A percentile compares a stretch with the other conserved stretches of the same genome.
Evolutionary conservation across 192 early-diverging fungal genomes (phyloP).

Genomic region (Mortierella alpina): DNA sequence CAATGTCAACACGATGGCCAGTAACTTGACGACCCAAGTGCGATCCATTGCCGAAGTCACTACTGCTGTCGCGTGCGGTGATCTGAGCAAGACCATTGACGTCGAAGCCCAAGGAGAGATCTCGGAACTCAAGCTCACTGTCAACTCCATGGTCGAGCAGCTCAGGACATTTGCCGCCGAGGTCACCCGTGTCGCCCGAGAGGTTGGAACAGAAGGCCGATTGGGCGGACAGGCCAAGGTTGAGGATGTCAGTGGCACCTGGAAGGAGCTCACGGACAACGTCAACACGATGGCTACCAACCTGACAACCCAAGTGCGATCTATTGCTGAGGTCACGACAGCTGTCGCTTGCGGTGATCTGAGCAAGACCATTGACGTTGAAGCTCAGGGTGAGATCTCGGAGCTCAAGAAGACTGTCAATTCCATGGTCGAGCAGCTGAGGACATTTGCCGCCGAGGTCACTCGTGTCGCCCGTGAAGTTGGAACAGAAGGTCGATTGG

Average conservation of each 20-base stretch:
- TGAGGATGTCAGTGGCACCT: constrained; percentile 60
- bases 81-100: constrained; percentile 61
- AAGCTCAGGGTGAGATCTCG: neutral
- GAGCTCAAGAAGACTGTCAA: constrained; percentile 1
- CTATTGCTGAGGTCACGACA: constrained; percentile 74
- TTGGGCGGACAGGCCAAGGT: constrained; percentile 70
- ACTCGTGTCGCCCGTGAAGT: too few species aligned
- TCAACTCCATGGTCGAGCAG: constrained; percentile 69
- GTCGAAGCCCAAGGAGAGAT: constrained; percentile 65
- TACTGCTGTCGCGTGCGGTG: constrained; percentile 66
- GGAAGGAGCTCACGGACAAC: constrained; percentile 74
- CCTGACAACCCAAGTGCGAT: constrained; percentile 75
- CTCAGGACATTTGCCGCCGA: constrained; percentile 67
- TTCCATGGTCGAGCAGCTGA: constrained; percentile 5
- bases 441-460: constrained; percentile 62
- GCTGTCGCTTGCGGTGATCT: constrained; percentile 76
- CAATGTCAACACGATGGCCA: constrained; percentile 78
- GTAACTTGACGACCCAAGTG: constrained; percentile 64
- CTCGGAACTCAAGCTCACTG: constrained; percentile 61
- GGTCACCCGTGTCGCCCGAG: constrained; percentile 74
- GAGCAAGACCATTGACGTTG: constrained; percentile 64
- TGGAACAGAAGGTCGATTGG: too few species aligned
- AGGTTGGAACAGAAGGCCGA: constrained; percentile 71
- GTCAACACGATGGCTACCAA: constrained; percentile 78
- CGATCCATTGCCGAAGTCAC: constrained; percentile 69